Base-by-base conservation (phyloP, 169 alveolate genomes). In the Cryptosporidium ryanae region DNA sequence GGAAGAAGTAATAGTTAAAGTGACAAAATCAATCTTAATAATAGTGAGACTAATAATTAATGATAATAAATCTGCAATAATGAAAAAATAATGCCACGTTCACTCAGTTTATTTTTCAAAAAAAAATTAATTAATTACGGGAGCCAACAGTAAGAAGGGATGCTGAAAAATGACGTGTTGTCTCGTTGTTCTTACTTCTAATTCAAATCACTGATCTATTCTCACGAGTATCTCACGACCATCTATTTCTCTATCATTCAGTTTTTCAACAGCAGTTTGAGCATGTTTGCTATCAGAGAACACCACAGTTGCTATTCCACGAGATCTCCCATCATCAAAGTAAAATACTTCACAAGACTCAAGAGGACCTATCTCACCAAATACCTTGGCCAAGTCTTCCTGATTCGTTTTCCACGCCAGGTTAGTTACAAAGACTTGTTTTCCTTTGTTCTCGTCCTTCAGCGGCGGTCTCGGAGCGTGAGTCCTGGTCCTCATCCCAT, bases 391-490 rank as follows among this genome's bases (percentile, higher is more conserved):
- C 25, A 76, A 71, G 63, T 76, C 87, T 4, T 76, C 87, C 21
- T 61, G 68, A 8, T 50, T 76, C n/a, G 87, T 76, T 43, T 76
- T 76, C 87, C 87, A 76, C n/a, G 87, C 87, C 52, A 76, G 25
- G 25, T 76, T 76, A 7, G 87, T 76, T 2, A 76, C 87, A 61
- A 76, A 76, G 23, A 76, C 71, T 43, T 76, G 87, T 44, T 61
- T 55, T 21, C 87, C 87, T 25, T 46, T 76, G 46, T 76, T 31
- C 49, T 76, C 87, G n/a, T 76, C 87, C 4, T 61, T 76, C 25
- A 76, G 44, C 15, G 87, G 87, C 13, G 87, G 87, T 46, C 87
- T 55, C 23, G 87, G 87, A 38, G 87, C 87, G 48, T 76, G 87
- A 23, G 87, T 31, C 31, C 87, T 76, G 15, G 87, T 76, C 34